phyloP scores from a whole-genome alignment of 768 basidiomycete genomes.

The Suillus tomentosus region DNA sequence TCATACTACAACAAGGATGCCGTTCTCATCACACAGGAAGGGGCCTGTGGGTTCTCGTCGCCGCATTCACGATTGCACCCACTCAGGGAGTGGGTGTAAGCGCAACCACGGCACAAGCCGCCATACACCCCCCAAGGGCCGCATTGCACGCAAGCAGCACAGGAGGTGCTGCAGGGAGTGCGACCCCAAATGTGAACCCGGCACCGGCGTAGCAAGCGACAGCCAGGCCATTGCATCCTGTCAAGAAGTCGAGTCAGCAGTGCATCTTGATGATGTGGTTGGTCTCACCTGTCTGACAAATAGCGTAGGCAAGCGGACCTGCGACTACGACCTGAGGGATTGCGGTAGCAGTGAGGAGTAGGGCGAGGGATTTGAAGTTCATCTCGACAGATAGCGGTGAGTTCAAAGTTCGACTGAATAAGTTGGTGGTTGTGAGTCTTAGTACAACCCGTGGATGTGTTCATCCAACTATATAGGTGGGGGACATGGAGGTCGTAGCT shows the following conservation, averaged over 20 bases:
- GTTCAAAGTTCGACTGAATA: not conserved
- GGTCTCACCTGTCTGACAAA: conserved; percentile 29
- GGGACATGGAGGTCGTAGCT: not conserved
- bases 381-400: conserved; percentile 12
- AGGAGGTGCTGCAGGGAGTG: conserved; percentile 22
- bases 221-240: conserved; percentile 28
- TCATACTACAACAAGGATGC: too few species aligned
- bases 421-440: not conserved
- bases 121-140: conserved; percentile 28
- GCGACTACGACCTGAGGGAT: conserved; percentile 17
- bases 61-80: not conserved
- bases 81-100: conserved; percentile 29
- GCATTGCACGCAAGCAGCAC: conserved; percentile 26
- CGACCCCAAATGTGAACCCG: conserved; percentile 26
- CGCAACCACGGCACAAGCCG: conserved; percentile 21
- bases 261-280: not conserved
- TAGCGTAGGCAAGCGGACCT: conserved; percentile 22
- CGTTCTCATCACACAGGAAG: not conserved
- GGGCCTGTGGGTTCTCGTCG: not conserved
- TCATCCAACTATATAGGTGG: not conserved
- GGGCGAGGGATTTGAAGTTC: conserved; percentile 26
- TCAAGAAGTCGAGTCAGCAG: not conserved
- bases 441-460: not conserved
- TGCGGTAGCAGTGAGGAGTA: conserved; percentile 18
- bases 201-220: conserved; percentile 28